Evolutionary conservation across 257 asterid species (phyloP).

Genomic region (Petrea volubilis): DNA sequence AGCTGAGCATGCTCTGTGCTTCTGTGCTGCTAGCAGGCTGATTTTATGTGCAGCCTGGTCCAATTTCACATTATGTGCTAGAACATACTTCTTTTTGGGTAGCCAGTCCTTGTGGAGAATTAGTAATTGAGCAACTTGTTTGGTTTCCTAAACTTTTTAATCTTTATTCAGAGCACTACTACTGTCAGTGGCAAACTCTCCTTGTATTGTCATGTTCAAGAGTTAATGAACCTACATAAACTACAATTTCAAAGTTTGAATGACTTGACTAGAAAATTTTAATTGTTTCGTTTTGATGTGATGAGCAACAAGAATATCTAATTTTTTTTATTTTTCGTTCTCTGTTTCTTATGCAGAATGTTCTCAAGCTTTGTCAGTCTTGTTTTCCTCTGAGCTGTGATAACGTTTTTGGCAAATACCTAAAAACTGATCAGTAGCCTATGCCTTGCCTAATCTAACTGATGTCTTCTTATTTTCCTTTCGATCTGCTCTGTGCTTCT

Average conservation of each 20-base stretch:
- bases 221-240: too few relatives aligned
- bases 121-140: neutral
- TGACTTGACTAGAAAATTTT: neutral
- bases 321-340: too few relatives aligned
- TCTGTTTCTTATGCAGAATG: too few relatives aligned
- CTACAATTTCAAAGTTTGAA: neutral
- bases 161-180: neutral
- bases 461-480: neutral
- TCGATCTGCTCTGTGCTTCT: neutral
- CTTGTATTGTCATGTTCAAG: neutral
- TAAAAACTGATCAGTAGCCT: neutral
- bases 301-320: neutral
- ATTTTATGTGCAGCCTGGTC: neutral
- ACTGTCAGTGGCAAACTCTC: neutral
- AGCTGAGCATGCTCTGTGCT: neutral
- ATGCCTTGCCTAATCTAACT: neutral
- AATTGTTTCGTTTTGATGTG: neutral
- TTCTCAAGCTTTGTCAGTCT: neutral
- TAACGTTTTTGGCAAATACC: neutral
- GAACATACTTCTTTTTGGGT: neutral
- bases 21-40: neutral
- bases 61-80: too few relatives aligned
- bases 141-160: neutral
- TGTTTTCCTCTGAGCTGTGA: neutral
- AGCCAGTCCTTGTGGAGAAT: neutral